A percentile compares a stretch with the other conserved stretches of the same genome.
Conservation (phyloP, 2,329 filamentous ascomycete species). For the Plectosphaerella sp. region DNA sequence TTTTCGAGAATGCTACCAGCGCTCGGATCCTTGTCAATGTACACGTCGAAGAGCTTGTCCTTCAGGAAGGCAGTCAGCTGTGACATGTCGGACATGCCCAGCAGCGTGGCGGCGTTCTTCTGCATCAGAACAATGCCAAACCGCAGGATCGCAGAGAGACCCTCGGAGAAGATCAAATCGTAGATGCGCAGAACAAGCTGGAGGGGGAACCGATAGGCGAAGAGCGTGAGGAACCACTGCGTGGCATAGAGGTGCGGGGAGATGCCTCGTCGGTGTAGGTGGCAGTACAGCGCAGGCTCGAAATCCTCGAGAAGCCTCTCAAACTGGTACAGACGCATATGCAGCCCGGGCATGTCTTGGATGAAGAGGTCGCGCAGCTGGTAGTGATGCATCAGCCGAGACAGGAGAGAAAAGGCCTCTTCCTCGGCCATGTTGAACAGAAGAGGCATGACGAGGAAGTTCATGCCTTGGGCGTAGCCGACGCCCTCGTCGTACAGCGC, state of each 20-base stretch:
- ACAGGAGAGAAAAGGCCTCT: conserved; percentile 90
- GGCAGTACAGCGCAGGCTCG: conserved; percentile 91
- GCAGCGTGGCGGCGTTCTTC: conserved; percentile 75
- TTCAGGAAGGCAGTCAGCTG: conserved; percentile 86
- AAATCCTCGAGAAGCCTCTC: conserved; percentile 90
- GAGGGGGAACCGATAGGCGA: conserved; percentile 93
- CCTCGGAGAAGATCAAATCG: conserved; percentile 90
- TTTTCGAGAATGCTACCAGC: conserved; percentile 92
- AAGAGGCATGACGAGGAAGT: conserved; percentile 94
- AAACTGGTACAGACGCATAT: conserved; percentile 91
- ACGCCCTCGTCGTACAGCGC: conserved; percentile 92
- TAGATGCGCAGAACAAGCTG: conserved; percentile 96
- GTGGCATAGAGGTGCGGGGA: conserved; percentile 92
- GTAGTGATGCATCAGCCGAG: conserved; percentile 95
- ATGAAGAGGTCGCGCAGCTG: conserved; percentile 88
- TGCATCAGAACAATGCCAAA: conserved; percentile 96
- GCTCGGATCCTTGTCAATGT: conserved; percentile 91
- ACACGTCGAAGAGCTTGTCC: conserved; percentile 91
- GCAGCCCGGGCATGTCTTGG: conserved; percentile 92
- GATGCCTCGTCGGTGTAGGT: conserved; percentile 82
- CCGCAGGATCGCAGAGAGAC: conserved; percentile 85
- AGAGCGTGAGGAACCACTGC: conserved; percentile 98
- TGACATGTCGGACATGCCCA: conserved; percentile 87
- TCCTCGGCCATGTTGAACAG: conserved; percentile 98
- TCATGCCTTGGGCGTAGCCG: conserved; percentile 98